Evolutionary conservation across 75 land plant genomes (phyloP).

Genomic region (Cunninghamia lanceolata): DNA sequence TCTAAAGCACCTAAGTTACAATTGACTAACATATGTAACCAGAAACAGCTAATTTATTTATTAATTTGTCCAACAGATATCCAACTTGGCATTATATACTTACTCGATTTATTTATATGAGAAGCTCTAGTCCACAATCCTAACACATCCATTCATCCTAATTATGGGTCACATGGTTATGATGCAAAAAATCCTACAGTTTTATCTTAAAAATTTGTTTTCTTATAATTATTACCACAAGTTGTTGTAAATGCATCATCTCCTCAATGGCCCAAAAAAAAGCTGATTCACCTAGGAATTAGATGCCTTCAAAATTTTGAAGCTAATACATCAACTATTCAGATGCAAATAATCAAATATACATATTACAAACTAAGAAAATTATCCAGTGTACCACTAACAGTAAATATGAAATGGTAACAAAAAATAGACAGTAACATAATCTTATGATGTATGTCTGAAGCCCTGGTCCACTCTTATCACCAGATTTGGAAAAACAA

Average conservation of each 20-base stretch:
- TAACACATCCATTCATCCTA: no score
- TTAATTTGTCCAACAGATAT: no score
- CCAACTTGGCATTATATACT: no score
- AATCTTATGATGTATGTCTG: neutral
- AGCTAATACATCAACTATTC: neutral
- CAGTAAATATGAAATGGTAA: neutral
- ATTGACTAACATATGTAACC: no score
- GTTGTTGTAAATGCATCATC: neutral
- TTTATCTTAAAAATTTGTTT: neutral
- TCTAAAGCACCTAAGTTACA: no score
- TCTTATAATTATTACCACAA: neutral
- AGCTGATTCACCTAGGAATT: neutral
- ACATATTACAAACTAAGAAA: neutral
- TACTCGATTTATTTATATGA: no score
- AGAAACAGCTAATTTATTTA: no score
- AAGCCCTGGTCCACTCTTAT: neutral
- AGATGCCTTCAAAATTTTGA: no score
- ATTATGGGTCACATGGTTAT: no score
- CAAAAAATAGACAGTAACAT: neutral
- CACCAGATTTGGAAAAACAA: neutral
- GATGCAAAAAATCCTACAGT: no score
- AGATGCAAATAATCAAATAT: neutral
- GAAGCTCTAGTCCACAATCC: no score
- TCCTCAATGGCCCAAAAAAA: neutral
- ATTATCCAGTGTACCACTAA: neutral